Conservation (phyloP, 2,329 filamentous ascomycete genomes). For the Fusarium virguliforme region DNA sequence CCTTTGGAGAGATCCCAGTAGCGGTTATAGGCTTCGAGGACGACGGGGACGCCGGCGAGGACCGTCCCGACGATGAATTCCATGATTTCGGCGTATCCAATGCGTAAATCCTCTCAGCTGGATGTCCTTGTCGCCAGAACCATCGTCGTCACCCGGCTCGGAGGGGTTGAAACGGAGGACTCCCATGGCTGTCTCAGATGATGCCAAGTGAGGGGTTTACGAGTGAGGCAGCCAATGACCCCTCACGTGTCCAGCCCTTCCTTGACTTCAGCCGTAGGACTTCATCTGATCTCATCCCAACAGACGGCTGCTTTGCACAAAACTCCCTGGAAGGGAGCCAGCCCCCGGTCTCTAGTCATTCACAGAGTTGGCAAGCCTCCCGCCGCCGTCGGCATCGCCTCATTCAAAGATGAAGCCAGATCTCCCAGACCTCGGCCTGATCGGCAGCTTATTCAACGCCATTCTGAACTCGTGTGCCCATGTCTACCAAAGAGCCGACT, state of each 20-base stretch:
- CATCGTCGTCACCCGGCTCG: background rate
- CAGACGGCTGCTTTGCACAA: background rate
- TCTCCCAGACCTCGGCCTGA: background rate
- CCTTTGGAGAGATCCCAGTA: background rate
- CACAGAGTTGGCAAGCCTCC: background rate
- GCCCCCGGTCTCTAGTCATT: background rate
- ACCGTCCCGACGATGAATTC: slow-evolving; percentile 3
- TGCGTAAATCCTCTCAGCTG: background rate
- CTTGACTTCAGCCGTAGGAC: background rate
- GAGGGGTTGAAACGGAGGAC: background rate
- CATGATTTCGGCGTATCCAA: background rate
- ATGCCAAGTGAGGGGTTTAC: background rate
- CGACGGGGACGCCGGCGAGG: background rate
- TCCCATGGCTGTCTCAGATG: background rate
- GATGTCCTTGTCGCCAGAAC: no score
- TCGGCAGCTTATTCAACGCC: background rate
- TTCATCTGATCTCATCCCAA: background rate
- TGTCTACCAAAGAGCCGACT: background rate
- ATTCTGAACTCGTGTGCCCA: background rate
- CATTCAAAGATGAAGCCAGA: background rate
- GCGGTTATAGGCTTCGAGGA: background rate
- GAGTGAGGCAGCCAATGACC: background rate
- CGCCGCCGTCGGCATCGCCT: background rate
- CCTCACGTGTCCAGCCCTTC: background rate
- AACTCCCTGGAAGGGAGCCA: no score